Evolutionary conservation across 2,329 filamentous ascomycete genomes (phyloP), one percentile per base, ranked within the genome.

Genomic region (Dactylonectria estremocensis): DNA sequence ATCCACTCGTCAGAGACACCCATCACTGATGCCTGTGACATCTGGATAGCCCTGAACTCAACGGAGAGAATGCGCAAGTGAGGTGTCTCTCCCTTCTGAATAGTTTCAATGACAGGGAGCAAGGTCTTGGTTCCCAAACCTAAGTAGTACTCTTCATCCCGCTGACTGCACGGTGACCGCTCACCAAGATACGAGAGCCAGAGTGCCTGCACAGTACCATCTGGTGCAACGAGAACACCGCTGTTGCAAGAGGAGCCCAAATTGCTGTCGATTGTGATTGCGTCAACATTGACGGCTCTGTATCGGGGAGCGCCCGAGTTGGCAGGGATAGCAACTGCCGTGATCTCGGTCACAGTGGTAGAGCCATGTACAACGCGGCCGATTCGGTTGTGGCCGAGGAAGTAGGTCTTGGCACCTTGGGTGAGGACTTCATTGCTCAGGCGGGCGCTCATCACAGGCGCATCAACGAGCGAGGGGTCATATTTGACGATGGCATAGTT

Each of bases 121-220:
- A 99, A 85, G 16, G 94, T 95, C 4, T 95, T 94, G 1, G 95
- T 97, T 16, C 94, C 93, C 61, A 98, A 88, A 56, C 96, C 96
- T 6, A 99, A 91, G 77, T 98, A 95, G 77, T 99, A 99, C 81
- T 99, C 96, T 71, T 97, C 93, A 75, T 99, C 96, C 72, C 97
- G 93, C 74, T 94, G 91, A 64, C 89, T 92, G 77, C 91, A 91
- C 1, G 90, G 87, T 6, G 90, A 92, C 37, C 95, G 91, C 82
- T 99, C 96, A 55, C 96, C 96, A 1, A 99, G 90, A 79, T 99
- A 99, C 7, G 95, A 98, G 61, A 99, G 86, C 97, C 97, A 99
- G 33, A 99, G 85, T 2, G 96, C 96, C 79, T 98, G 95, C 0
- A 99, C 95, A 5, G 93, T 95, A 22, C 96, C 96, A 74, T 98